Evolutionary conservation across 1,139 yeast species (phyloP).

Genomic region (Magnusiomyces tetraspermus): DNA sequence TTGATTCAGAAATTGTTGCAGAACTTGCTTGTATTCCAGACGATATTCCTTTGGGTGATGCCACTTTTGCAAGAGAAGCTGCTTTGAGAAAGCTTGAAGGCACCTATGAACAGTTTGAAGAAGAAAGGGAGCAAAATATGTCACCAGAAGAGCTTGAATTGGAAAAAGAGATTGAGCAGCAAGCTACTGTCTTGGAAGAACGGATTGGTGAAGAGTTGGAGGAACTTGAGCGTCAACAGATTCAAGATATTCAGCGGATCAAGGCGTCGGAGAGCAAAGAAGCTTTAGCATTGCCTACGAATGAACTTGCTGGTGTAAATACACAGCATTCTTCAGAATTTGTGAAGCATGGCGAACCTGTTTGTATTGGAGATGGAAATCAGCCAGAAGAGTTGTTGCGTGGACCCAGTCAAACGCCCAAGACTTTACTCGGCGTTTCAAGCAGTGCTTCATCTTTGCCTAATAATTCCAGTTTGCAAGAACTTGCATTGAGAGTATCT

Average conservation of each 20-base stretch:
- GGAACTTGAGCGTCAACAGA: background rate
- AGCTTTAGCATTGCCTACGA: too few relatives aligned
- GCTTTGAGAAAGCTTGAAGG: conserved; percentile 78
- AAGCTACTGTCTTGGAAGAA: background rate
- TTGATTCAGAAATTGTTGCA: conserved; percentile 23
- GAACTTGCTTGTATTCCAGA: conserved; percentile 59
- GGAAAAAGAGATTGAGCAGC: background rate
- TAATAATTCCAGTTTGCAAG: background rate
- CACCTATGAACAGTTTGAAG: conserved; percentile 27
- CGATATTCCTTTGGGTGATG: conserved; percentile 7
- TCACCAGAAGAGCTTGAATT: background rate
- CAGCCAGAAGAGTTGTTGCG: too few relatives aligned
- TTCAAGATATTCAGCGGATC: background rate
- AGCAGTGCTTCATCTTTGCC: background rate
- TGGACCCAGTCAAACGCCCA: too few relatives aligned
- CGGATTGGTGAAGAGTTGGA: background rate
- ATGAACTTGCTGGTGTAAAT: too few relatives aligned
- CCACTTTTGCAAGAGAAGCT: conserved; percentile 47
- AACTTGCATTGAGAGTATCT: background rate
- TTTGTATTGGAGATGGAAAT: too few relatives aligned
- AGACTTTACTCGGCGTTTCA: background rate
- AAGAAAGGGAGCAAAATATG: background rate
- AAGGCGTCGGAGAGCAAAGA: background rate
- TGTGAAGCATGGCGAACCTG: too few relatives aligned
- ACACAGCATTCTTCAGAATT: too few relatives aligned